phyloP scores from a whole-genome alignment of 352 stramenopile species.

The Pythium scleroteichum region DNA sequence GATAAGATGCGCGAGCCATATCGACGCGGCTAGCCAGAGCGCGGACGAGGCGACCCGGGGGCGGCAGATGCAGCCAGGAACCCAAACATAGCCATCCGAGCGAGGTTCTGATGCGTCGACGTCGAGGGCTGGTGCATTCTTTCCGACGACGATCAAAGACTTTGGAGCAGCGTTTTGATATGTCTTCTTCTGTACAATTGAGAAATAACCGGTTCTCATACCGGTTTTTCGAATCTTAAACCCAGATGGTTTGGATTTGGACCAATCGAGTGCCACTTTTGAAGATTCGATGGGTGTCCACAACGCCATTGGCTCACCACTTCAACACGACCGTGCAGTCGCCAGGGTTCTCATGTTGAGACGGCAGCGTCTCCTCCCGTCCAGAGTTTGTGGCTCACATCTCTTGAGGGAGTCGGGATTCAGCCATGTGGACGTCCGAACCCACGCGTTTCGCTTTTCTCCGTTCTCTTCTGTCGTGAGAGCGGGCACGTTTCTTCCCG shows the following conservation, averaged over 20 bases:
- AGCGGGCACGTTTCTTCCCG: neutral
- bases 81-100: too few relatives aligned
- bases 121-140: too few relatives aligned
- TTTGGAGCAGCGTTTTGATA: neutral
- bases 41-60: too few relatives aligned
- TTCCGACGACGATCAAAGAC: too few relatives aligned
- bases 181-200: neutral
- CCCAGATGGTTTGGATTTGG: neutral
- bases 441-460: neutral
- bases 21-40: too few relatives aligned
- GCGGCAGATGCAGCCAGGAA: too few relatives aligned
- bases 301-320: neutral
- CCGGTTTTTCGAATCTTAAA: constrained; percentile 3
- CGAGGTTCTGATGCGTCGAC: too few relatives aligned
- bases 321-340: neutral
- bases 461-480: neutral
- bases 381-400: neutral
- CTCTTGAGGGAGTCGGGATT: neutral
- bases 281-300: constrained; percentile 2
- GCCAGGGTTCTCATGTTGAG: constrained; percentile 2
- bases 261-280: neutral
- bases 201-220: neutral
- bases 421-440: neutral
- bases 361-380: neutral
- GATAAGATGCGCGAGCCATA: neutral